Conservation (phyloP, 2,329 filamentous ascomycete species). For the Ophiocordyceps camponoti-floridani region DNA sequence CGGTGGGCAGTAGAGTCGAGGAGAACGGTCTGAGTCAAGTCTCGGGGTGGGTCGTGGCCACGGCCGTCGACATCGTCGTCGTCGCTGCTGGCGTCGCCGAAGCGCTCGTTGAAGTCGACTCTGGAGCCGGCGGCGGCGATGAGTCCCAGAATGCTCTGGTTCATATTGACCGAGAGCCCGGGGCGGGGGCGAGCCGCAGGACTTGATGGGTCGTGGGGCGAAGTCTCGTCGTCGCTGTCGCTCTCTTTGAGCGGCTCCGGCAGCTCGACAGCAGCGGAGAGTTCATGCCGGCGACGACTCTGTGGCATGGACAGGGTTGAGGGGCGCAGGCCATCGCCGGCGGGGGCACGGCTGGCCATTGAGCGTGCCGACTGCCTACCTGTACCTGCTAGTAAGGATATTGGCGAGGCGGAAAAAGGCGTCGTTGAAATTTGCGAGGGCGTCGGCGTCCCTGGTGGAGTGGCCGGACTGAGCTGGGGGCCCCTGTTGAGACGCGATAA, state of each 20-base stretch:
- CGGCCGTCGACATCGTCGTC: slow-evolving; percentile 44
- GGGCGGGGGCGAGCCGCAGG: slow-evolving; percentile 23
- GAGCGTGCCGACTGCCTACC: neutral
- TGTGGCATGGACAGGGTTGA: slow-evolving; percentile 18
- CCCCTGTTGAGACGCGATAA: neutral
- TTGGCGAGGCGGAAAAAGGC: neutral
- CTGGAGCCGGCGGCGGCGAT: slow-evolving; percentile 76
- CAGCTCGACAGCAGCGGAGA: slow-evolving; percentile 22
- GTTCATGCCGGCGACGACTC: slow-evolving; percentile 22
- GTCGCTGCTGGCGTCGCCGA: slow-evolving; percentile 64
- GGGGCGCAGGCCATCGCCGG: neutral
- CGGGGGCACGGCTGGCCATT: slow-evolving; percentile 1
- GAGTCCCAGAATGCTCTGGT: slow-evolving; percentile 86
- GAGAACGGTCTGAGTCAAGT: slow-evolving; percentile 23
- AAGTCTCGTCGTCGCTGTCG: slow-evolving; percentile 30
- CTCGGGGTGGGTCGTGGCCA: slow-evolving; percentile 19
- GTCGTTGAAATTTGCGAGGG: neutral
- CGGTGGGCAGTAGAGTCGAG: slow-evolving; percentile 14
- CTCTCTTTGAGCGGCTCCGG: slow-evolving; percentile 34
- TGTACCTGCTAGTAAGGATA: neutral
- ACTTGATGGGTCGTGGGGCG: slow-evolving; percentile 14
- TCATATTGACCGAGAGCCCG: slow-evolving; percentile 53
- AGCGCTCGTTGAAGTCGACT: slow-evolving; percentile 65
- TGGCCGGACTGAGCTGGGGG: neutral
- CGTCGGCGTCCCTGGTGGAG: neutral